Evolutionary conservation across 2,329 filamentous ascomycete genomes (phyloP), one percentile per base, ranked within the genome.

Genomic region (Aspergillus sp.): DNA sequence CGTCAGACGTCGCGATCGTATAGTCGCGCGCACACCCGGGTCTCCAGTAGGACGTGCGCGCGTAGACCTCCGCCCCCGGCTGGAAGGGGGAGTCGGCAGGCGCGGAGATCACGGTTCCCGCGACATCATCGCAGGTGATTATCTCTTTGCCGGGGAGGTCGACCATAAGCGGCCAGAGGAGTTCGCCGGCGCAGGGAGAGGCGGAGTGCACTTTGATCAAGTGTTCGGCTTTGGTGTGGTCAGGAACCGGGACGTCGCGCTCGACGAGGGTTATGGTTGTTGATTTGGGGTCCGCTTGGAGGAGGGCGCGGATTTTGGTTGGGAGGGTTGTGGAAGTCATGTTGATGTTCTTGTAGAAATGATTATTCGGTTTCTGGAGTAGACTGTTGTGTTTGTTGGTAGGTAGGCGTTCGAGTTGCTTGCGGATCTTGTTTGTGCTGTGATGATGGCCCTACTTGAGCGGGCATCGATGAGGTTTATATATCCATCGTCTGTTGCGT

Each of bases 61-160:
- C 73, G 64, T 76, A 80, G 19, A 80, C 71, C 55, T 77, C 71
- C 31, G 75, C 72, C 3, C 79, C 79, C 1, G 71, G 67, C 45
- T 73, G 67, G 69, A 82, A 82, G 2, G 72, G 70, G 1, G 78
- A 76, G 46, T 53, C 47, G 0, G 48, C 4, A 2, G 80, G 78
- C 0, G 73, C 68, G 4, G 69, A 67, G n/a, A 81, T 62, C 8
- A 82, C 68, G 0, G 71, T 74, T n/a, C 78, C 80, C 0, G 77
- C 76, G 47, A 82, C 61, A 66, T 83, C 80, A 53, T 76, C 76
- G 61, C 78, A 78, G 2, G 79, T 80, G 23, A 80, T 71, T 9
- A 75, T 68, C 15, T 68, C 57, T 28, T 72, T 67, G 2, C 65
- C 67, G 3, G 66, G 62, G 2, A 60, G 54, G 13, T 71, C 54